Percentiles rank a stretch among this genome's conserved stretches.
phyloP scores from a whole-genome alignment of 257 asterid species.

The Solanum lignicaule region DNA sequence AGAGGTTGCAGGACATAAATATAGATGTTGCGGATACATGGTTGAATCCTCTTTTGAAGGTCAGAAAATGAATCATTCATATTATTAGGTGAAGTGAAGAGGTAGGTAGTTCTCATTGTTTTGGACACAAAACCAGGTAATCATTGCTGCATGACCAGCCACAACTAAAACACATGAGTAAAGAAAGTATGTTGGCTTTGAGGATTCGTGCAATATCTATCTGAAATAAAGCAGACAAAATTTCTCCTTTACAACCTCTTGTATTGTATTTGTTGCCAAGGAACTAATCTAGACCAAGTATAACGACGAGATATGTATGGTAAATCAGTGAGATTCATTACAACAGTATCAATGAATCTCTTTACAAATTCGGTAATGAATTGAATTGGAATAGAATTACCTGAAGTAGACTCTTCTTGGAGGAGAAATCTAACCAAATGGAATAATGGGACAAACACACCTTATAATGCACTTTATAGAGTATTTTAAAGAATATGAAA shows the following conservation, averaged over 20 bases:
- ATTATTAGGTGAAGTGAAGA: not conserved
- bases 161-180: not conserved
- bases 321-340: not conserved
- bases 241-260: not conserved
- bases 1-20: not conserved
- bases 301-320: fast-evolving
- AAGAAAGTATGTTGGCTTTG: not conserved
- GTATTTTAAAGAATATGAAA: too few relatives aligned
- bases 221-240: not conserved
- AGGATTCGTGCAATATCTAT: not conserved
- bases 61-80: not conserved
- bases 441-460: too few relatives aligned
- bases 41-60: not conserved
- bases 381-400: too few relatives aligned
- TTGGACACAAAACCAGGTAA: not conserved
- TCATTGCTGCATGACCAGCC: not conserved
- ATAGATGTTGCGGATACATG: not conserved
- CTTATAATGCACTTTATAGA: too few relatives aligned
- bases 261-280: not conserved
- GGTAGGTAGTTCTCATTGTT: too few relatives aligned
- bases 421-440: too few relatives aligned
- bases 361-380: not conserved
- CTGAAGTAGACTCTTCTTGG: too few relatives aligned
- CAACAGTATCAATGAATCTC: not conserved
- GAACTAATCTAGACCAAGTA: not conserved